Base-by-base conservation (phyloP, 225 moss, liverwort and hornwort genomes). In the Sphagnum tenellum region DNA sequence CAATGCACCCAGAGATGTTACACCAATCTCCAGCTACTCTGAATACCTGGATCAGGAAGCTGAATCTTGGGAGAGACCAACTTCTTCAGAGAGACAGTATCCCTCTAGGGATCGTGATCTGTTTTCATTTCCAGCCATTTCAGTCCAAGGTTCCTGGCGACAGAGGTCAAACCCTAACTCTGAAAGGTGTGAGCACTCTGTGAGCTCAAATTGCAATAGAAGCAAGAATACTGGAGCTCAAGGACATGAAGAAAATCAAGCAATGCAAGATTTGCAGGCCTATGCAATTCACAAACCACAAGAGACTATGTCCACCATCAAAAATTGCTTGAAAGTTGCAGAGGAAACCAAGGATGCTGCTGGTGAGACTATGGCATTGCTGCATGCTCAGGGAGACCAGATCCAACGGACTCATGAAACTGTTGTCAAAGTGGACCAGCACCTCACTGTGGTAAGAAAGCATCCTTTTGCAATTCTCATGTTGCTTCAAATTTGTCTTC, bases 361-460 rank as follows among this genome's bases (percentile, higher is more conserved):
- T 3, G 64, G 71, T 4, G 75, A 55, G 51, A 86, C 86, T 7
- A 52, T 86, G 65, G 77, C 79, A 53, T 71, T 73, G 9, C 62
- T 86, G 74, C 80, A 86, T 8, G 65, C 64, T 4, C 86, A 86
- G 60, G 75, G 79, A 55, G 77, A 73, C 9, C 86, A 86, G 69
- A 86, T 86, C 60, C 77, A 77, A 7, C 75, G 86, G 65, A 82
- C 82, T 12, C 86, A 86, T 51, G 79, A 82, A 55, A 75, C 77
- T 4, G 82, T 82, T n/a, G 72, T 86, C 46, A 75, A 68, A 5
- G 77, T 86, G 3, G 86, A 86, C 11, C 75, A 77, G 64, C 79
- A 86, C 47, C 86, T 86, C 59, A 70, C 75, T 60, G 62, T 77
- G 68, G 83, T 83, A 75, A 74, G 82, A 67, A 55, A 52, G 8